Conservation (phyloP, 164 flowering plant species). For the Vitis amurensis region DNA sequence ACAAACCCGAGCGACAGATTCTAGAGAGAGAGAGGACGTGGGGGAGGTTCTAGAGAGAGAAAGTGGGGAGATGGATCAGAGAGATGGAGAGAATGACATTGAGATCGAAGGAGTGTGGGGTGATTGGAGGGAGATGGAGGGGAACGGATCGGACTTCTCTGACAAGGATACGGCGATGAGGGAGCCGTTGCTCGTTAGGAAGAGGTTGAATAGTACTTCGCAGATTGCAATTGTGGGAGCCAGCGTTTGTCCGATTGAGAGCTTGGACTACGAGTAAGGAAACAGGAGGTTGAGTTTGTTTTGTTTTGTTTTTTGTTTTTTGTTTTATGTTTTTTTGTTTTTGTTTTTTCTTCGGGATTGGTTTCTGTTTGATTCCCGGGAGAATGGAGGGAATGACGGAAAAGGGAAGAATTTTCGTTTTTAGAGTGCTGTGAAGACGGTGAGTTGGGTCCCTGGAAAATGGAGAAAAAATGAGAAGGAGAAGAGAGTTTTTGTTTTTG, state of each 20-base stretch:
- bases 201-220: constrained; percentile 57
- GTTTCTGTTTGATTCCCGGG: neutral
- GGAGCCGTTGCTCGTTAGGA: constrained; percentile 46
- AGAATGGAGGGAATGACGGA: too few relatives aligned
- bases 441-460: too few relatives aligned
- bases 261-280: constrained; percentile 81
- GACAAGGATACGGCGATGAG: constrained; percentile 24
- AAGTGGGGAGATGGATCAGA: constrained; percentile 24
- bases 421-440: too few relatives aligned
- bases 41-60: constrained; percentile 8
- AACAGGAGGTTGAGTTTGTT: too few relatives aligned
- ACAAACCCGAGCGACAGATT: neutral
- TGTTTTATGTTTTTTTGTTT: neutral
- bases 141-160: constrained; percentile 22
- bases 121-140: constrained; percentile 20
- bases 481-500: too few relatives aligned
- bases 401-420: too few relatives aligned
- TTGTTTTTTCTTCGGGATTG: neutral
- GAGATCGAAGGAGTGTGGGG: constrained; percentile 23
- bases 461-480: too few relatives aligned
- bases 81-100: constrained; percentile 22
- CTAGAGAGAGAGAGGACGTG: constrained; percentile 4
- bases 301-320: too few relatives aligned
- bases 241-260: constrained; percentile 65
- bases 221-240: constrained; percentile 83